Evolutionary conservation across 192 early-diverging fungal species (phyloP), one percentile per base, ranked within the genome.

Genomic region (Podila minutissima): DNA sequence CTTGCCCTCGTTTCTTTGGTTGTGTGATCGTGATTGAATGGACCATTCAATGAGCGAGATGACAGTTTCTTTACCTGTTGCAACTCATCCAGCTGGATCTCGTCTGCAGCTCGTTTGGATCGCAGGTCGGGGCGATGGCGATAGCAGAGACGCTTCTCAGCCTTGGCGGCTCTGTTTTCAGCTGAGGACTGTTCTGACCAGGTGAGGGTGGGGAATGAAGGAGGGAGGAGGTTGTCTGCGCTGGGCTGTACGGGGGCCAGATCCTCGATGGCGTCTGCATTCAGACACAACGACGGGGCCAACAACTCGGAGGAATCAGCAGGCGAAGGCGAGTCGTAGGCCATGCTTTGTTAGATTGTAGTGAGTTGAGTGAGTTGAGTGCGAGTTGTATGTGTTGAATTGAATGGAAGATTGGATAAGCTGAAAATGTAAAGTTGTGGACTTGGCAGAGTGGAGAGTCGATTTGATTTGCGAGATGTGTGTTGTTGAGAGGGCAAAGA

Each of bases 51-150:
- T n/a, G n/a, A n/a, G n/a, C n/a, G n/a, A n/a, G n/a, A n/a, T n/a
- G n/a, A n/a, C n/a, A n/a, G n/a, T n/a, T n/a, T n/a, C n/a, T n/a
- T n/a, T 87, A 88, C 89, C 83, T 83, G 84, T 65, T 86, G 86
- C 15, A 86, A 73, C 26, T 86, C 75, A 57, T 86, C 72, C 24
- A 86, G 71, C 24, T 84, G 74, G 61, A 85, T 79, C 41, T 84
- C 82, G 38, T 89, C 86, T 38, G 86, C 84, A 20, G 77, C 70
- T 66, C 88, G 84, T 63, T 83, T 78, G 38, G 81, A 83, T 28
- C 84, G 71, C 61, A 89, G 57, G 77, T 90, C 89, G 26, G 89
- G 89, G n/a, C 88, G 68, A 82, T 90, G 89, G 15, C 89, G 86
- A 48, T 88, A 90, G 67, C 89, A 90, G 20, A 83, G 74, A 29